These are phyloP conservation scores for Phanerodontia chrysosporium DNA, from an alignment of 768 basidiomycete genomes.

Conservation along the genomic window DNA sequence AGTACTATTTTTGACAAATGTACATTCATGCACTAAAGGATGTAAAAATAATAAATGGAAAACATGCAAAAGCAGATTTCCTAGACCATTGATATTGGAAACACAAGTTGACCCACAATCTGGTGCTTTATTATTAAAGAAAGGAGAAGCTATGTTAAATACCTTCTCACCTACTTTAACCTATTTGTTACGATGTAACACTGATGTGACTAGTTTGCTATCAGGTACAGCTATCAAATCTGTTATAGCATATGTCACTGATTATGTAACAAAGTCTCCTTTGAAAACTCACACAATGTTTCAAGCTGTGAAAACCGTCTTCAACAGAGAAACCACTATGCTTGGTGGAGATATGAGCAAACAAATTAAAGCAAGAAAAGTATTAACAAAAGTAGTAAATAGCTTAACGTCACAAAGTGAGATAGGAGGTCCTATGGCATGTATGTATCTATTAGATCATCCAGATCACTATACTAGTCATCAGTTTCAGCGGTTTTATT, in stretches of 20 bases:
- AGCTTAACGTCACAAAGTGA: not conserved
- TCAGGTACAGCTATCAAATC: slow-evolving; percentile 39
- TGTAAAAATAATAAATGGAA: slow-evolving; percentile 22
- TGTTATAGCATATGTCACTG: slow-evolving; percentile 34
- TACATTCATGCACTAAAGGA: slow-evolving; percentile 15
- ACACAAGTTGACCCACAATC: slow-evolving; percentile 25
- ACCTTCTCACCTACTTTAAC: slow-evolving; percentile 27
- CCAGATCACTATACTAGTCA: slow-evolving; percentile 10
- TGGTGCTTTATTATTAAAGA: slow-evolving; percentile 28
- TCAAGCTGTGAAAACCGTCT: slow-evolving; percentile 24
- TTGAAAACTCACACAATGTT: slow-evolving; percentile 38
- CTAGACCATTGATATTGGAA: slow-evolving; percentile 23
- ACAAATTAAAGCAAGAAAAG: slow-evolving; percentile 8
- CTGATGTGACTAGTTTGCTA: slow-evolving; percentile 34
- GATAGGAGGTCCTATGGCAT: slow-evolving; percentile 1
- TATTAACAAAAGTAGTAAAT: slow-evolving; percentile 6
- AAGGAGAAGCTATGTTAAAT: slow-evolving; percentile 34
- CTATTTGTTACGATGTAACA: slow-evolving; percentile 35
- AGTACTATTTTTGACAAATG: slow-evolving; percentile 7
- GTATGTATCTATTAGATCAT: not conserved
- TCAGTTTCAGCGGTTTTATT: slow-evolving; percentile 2
- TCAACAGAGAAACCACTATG: slow-evolving; percentile 22
- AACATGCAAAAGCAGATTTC: slow-evolving; percentile 33
- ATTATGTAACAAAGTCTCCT: slow-evolving; percentile 39
- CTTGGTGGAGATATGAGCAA: slow-evolving; percentile 7